Conservation (phyloP, 1,284 basidiomycete genomes). For the Ganoderma resinaceum region DNA sequence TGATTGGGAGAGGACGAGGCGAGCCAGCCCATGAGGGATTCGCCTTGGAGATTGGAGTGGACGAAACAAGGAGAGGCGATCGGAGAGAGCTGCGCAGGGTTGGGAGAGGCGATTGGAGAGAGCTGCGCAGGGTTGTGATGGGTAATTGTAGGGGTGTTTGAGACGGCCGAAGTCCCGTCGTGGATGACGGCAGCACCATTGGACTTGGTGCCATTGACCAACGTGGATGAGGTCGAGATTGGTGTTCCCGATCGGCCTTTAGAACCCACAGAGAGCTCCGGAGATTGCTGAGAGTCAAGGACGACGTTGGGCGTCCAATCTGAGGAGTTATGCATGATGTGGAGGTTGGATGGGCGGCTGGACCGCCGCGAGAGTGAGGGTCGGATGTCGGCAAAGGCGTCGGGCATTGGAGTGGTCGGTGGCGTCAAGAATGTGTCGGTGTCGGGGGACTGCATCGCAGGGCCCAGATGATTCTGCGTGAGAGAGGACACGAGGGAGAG, state of each 20-base stretch:
- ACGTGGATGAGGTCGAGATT: conserved; percentile 20
- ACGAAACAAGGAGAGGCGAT: conserved; percentile 83
- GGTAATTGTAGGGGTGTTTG: conserved; percentile 32
- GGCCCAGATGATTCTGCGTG: conserved; percentile 19
- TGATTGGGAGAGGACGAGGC: conserved; percentile 48
- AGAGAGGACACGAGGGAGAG: conserved; percentile 15
- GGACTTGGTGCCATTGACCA: conserved; percentile 38
- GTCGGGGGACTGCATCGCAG: conserved; percentile 44
- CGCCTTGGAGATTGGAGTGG: conserved; percentile 83
- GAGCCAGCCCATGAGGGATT: conserved; percentile 76
- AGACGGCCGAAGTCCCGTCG: conserved; percentile 30
- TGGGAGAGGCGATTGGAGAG: conserved; percentile 34
- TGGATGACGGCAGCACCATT: conserved; percentile 26
- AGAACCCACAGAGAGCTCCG: conserved; percentile 22
- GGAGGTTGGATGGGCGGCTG: conserved; percentile 40
- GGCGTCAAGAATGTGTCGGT: conserved; percentile 68
- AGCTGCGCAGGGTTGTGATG: conserved; percentile 33
- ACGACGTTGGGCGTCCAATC: conserved; percentile 41
- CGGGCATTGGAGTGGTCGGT: conserved; percentile 56
- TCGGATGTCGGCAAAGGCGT: conserved; percentile 42
- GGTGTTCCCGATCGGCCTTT: conserved; percentile 26
- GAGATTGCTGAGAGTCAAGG: conserved; percentile 41
- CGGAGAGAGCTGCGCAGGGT: conserved; percentile 37
- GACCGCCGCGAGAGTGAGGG: conserved; percentile 42
- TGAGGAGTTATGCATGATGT: conserved; percentile 34